Base-by-base conservation (phyloP, 2,329 filamentous ascomycete species). In the Hysterium pulicare region DNA sequence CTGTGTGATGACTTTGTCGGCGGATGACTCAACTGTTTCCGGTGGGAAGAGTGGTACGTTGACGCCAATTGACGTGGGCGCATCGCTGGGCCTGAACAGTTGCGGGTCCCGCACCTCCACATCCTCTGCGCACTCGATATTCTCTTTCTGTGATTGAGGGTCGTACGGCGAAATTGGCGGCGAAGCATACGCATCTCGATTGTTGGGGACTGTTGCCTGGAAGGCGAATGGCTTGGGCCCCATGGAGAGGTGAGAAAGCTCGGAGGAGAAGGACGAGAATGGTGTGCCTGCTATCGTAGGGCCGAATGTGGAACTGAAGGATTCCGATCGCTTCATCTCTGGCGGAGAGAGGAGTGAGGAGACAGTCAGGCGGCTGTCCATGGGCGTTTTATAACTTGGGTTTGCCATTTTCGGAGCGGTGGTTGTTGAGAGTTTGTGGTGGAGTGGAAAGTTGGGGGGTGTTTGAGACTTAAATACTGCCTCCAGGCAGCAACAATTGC, bases 321-420 rank as follows among this genome's bases (percentile, higher is more conserved):
- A 64, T 45, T 65, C 62, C 40, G 59, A 58, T 24, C 59, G 61
- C 53, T 67, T 66, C 58, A 65, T 61, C 53, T 69, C 66, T 15
- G 66, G 66, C 7, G 66, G 66, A 11, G 66, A 69, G 46, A 69
- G 64, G 35, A 69, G 62, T 13, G 66, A 67, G 44, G 61, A 65
- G 38, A 66, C 60, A 34, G 61, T 55, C 15, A 65, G 57, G 44
- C 58, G 59, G 50, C 59, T 53, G 56, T 46, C 59, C 38, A 58
- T 50, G 26, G 59, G 50, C 22, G 58, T 50, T 37, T 55, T 59
- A 39, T 61, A 52, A 33, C 49, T 42, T 38, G 47, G 48, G 51
- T 55, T 59, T 57, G 58, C 57, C 59, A 62, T 62, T 45, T 48
- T 51, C 41, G 45, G 26, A 38, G 40, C 28, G 22, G 4, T 10